Base-by-base conservation (phyloP, 148 eudicot genomes). In the Silene latifolia region DNA sequence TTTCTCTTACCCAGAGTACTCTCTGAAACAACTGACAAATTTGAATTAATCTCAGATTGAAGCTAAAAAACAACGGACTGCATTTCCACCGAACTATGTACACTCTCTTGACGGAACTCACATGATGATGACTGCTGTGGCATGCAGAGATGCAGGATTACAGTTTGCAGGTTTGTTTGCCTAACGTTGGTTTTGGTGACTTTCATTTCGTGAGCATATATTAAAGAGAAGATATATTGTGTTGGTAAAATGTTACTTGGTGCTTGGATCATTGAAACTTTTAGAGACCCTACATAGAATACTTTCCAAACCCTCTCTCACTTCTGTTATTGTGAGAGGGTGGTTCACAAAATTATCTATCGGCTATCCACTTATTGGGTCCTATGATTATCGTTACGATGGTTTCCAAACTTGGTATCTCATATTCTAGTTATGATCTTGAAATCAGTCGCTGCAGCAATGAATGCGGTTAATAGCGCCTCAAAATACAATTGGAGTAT, bases 81-180 rank as follows among this genome's bases (percentile, higher is more conserved):
- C 98, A 17, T 90, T 93, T 76, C 98, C 98, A 76, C 96, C 98
- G 42, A 93, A 93, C 80, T 90, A 89, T 80, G 98, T 93, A 63
- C 98, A 93, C 77, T 93, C 98, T 4, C 88, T 93, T 63, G 98
- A 90, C 76, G 96, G 96, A 25, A 78, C 98, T 69, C 98, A 93
- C 79, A 93, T 93, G 98, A 93, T 93, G 98, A 93, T 93, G 98
- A 93, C 98, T 82, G 96, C 93, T 64, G 80, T 90, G 53, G 93
- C 96, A 42, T 90, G 98, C 80, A 83, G 96, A 46, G 91, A 90
- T 84, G 92, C 96, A 72, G 98, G 98, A 62, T 81, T 93, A 80
- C 87, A 82, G 62, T 93, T 93, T 86, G 98, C 98, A 85, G 98
- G 98, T 93, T 76, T 60, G 72, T 72, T 63, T 60, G 25, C 71